Evolutionary conservation across 805 yeast genomes (phyloP), one percentile per base, ranked within the genome.

Genomic region (Candida morakotiae): DNA sequence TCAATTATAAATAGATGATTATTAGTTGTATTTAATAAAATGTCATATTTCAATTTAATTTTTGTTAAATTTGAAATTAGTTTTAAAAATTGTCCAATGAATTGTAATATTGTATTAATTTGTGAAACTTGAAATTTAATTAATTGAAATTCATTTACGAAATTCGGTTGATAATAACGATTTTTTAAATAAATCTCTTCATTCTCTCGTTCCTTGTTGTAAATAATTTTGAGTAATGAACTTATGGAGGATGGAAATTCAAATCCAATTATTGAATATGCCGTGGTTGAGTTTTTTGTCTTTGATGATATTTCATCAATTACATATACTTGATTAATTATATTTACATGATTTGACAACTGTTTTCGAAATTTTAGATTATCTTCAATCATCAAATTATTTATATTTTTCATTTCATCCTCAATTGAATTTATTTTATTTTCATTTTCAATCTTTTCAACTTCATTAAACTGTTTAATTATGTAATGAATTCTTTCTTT

Each of bases 211-310:
- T n/a, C n/a, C n/a, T n/a, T n/a, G n/a, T n/a, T n/a, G 15, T 29
- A 29, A n/a, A 24, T 4, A 15, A 22, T 35, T 18, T 11, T 35
- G 18, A 64, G 47, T 10, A 67, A 34, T 21, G 62, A 64, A 20
- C 49, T 49, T 16, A 55, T 54, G 27, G 51, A 51, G 3, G 55
- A 36, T 1, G 72, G 72, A 35, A 67, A 62, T 33, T 61, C 65
- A 5, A 64, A 42, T 0, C 63, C 69, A 40, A 55, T 34, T 3
- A 67, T 62, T 20, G 48, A 46, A 36, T 61, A 57, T 10, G 8
- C n/a, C n/a, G n/a, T n/a, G n/a, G n/a, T n/a, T n/a, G n/a, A n/a
- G n/a, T n/a, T n/a, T n/a, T n/a, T n/a, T n/a, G n/a, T 46, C 49
- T n/a, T 55, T 45, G 23, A 47, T 45, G 6, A 45, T 41, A 35